Conservation (phyloP, 495 filamentous ascomycete genomes). For the Lophiotrema nucula region DNA sequence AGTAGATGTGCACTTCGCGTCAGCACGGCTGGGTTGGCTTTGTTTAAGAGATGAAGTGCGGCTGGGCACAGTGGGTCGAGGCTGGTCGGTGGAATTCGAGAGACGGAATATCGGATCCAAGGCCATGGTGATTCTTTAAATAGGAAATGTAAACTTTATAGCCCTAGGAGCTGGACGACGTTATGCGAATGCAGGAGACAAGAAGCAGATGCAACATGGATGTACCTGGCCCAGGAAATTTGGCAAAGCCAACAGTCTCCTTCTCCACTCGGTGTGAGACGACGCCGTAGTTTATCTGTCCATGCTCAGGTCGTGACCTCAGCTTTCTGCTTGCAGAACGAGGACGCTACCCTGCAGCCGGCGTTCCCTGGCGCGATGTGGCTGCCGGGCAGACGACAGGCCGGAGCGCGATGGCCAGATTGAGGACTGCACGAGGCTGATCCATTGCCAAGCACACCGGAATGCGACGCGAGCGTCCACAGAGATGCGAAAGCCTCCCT, state of each 20-base stretch:
- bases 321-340: conserved; percentile 24
- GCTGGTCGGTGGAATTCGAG: conserved; percentile 14
- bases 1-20: conserved; percentile 8
- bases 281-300: conserved; percentile 11
- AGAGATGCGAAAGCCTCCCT: no score
- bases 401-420: neutral
- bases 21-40: neutral
- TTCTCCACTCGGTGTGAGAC: neutral
- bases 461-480: no score
- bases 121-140: conserved; percentile 16
- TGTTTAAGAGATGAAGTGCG: conserved; percentile 18
- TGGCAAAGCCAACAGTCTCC: neutral
- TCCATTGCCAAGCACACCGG: no score
- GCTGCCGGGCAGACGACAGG: conserved; percentile 10
- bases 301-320: conserved; percentile 25
- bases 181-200: neutral
- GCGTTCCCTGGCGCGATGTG: conserved; percentile 9
- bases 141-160: neutral
- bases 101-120: neutral
- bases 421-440: conserved; percentile 10
- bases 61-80: conserved; percentile 19
- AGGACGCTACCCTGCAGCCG: neutral
- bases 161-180: conserved; percentile 1
- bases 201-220: conserved; percentile 14
- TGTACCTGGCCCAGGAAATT: neutral